Conservation (phyloP, 2,329 filamentous ascomycete genomes). For the Zasmidium cellare region DNA sequence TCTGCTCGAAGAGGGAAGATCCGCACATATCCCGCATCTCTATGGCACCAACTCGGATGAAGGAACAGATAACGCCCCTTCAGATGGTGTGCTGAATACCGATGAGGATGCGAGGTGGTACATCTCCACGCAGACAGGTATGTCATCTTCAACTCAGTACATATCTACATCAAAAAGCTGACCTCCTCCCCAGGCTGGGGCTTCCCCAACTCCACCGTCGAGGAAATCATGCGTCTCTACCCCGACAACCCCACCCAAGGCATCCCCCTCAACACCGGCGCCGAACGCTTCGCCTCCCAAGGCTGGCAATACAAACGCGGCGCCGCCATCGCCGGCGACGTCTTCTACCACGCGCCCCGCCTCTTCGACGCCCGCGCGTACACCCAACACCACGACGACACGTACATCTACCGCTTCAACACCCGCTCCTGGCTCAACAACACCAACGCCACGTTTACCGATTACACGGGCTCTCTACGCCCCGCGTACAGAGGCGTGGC, state of each 20-base stretch:
- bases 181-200: slow-evolving; percentile 13
- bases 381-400: slow-evolving; percentile 48
- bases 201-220: slow-evolving; percentile 19
- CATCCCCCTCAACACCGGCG: slow-evolving; percentile 46
- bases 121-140: slow-evolving; percentile 13
- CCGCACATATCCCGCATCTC: slow-evolving; percentile 62
- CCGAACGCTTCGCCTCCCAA: slow-evolving; percentile 40
- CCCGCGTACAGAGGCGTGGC: slow-evolving; percentile 47
- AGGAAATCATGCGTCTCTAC: slow-evolving; percentile 39
- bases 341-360: slow-evolving; percentile 56
- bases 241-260: slow-evolving; percentile 52
- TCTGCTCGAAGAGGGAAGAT: slow-evolving; percentile 59
- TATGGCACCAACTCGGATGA: slow-evolving; percentile 67
- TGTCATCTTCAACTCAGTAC: background rate
- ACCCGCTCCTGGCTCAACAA: slow-evolving; percentile 47
- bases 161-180: too few relatives aligned
- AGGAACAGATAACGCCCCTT: slow-evolving; percentile 58
- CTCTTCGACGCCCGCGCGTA: slow-evolving; percentile 55
- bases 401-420: slow-evolving; percentile 66
- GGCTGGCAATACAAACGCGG: slow-evolving; percentile 53
- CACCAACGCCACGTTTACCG: slow-evolving; percentile 9
- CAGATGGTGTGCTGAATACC: slow-evolving; percentile 55
- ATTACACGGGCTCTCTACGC: slow-evolving; percentile 22
- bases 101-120: slow-evolving; percentile 21
- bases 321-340: slow-evolving; percentile 57